These are phyloP conservation scores for Bipolaris sorokiniana DNA, from an alignment of 2,329 filamentous ascomycete genomes.

Conservation along the genomic window DNA sequence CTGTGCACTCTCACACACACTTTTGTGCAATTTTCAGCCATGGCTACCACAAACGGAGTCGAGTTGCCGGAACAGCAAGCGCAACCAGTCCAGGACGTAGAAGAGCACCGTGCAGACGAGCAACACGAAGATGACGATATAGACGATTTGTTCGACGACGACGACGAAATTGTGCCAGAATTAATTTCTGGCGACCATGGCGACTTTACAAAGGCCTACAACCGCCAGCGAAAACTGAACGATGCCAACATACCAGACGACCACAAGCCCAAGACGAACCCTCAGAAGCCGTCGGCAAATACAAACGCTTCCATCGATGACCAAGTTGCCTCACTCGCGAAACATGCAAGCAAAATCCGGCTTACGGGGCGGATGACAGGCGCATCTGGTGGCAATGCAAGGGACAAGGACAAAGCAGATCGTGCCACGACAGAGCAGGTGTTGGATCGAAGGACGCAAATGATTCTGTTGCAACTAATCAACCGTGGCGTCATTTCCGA, in stretches of 20 bases:
- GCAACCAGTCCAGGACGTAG: constrained; percentile 7
- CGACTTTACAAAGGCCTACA: constrained; percentile 86
- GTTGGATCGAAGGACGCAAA: constrained; percentile 88
- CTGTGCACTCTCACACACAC: constrained; percentile 3
- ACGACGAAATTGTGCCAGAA: constrained; percentile 62
- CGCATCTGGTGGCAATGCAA: constrained; percentile 52
- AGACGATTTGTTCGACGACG: constrained; percentile 65
- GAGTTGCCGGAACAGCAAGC: constrained; percentile 14
- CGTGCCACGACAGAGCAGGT: constrained; percentile 95
- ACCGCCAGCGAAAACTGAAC: constrained; percentile 76
- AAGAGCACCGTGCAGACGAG: constrained; percentile 11
- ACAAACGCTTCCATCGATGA: constrained; percentile 82
- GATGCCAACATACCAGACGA: constrained; percentile 57
- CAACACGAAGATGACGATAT: constrained; percentile 66
- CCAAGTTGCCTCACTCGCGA: constrained; percentile 81
- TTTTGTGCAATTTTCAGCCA: constrained; percentile 7
- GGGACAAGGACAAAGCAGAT: constrained; percentile 84
- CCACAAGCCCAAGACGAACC: constrained; percentile 73
- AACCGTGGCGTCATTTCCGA: constrained; percentile 88
- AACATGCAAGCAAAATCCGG: constrained; percentile 84
- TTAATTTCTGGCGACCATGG: constrained; percentile 63
- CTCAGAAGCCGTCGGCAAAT: constrained; percentile 73
- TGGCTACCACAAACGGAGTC: constrained; percentile 20
- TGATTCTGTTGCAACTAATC: constrained; percentile 96
- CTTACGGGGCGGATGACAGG: constrained; percentile 68